phyloP scores from a whole-genome alignment of 805 yeast genomes.

The Wickerhamomyces pijperi region DNA sequence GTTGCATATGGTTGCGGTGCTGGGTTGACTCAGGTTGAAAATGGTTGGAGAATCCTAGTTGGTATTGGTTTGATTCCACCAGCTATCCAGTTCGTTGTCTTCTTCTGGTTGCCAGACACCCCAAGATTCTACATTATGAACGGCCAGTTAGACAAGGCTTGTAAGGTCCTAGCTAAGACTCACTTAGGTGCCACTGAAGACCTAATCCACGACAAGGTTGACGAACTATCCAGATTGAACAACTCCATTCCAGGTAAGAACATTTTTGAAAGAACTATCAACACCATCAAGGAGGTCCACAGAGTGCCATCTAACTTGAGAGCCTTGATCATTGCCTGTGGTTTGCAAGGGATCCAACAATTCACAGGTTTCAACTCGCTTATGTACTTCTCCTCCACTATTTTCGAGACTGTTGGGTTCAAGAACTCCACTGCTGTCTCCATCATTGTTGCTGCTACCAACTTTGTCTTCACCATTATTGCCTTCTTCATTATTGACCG shows the following conservation, averaged over 20 bases:
- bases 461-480: slow-evolving; percentile 74
- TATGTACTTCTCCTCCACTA: slow-evolving; percentile 90
- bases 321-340: slow-evolving; percentile 85
- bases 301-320: slow-evolving; percentile 69
- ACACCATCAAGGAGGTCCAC: slow-evolving; percentile 54
- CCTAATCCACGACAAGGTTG: slow-evolving; percentile 54
- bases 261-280: slow-evolving; percentile 40
- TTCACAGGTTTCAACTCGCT: slow-evolving; percentile 93
- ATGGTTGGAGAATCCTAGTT: slow-evolving; percentile 91
- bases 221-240: slow-evolving; percentile 46
- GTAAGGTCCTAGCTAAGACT: slow-evolving; percentile 48
- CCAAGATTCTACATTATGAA: slow-evolving; percentile 81
- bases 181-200: slow-evolving; percentile 54
- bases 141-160: slow-evolving; percentile 55
- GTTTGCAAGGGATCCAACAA: slow-evolving; percentile 92
- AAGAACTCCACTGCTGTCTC: slow-evolving; percentile 89
- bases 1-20: slow-evolving; percentile 92
- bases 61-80: slow-evolving; percentile 89
- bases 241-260: slow-evolving; percentile 34
- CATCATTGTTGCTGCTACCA: slow-evolving; percentile 86
- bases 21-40: slow-evolving; percentile 57
- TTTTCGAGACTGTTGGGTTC: slow-evolving; percentile 87
- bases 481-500: slow-evolving; percentile 83
- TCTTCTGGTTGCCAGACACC: slow-evolving; percentile 86
- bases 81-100: slow-evolving; percentile 60